Evolutionary conservation across 176 grass and related monocot species (phyloP), one percentile per base, ranked within the genome.

Genomic region (Metroxylon sagu): DNA sequence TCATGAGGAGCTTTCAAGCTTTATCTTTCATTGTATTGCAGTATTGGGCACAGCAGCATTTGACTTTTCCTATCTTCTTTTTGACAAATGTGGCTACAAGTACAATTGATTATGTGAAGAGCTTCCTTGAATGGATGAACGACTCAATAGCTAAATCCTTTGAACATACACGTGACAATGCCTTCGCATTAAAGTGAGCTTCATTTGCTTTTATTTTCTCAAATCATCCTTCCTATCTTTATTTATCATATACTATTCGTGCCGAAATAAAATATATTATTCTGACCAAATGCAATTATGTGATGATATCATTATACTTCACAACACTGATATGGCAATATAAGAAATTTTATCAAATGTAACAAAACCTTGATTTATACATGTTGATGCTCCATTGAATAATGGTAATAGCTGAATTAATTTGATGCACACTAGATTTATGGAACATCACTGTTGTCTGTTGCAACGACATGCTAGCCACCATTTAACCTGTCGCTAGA

Each of bases 101-200:
- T 62, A 88, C 92, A 23, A 12, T 96, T 49, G 92, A 96, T 58
- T 96, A 72, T 80, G 92, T 90, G 53, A 96, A 96, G 81, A 90
- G 92, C 82, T 90, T 96, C 80, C 87, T 96, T 90, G 92, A 96
- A 74, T 96, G 92, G 92, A 96, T 96, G 92, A 82, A 73, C 70
- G 92, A 96, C 71, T 82, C 84, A 4, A 90, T 96, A 48, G 82
- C 86, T 26, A 96, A 90, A 74, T 90, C 84, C 70, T 96, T 96
- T 57, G 92, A 88, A 69, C 73, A 90, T 56, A 80, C 69, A 55
- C 85, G 92, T 67, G 83, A 87, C 57, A 96, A 96, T 66, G 64
- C 92, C 65, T 96, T 96, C 71, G 58, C 85, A 70, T 81, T 96
- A 57, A 90, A 74, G 87, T 96, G 82, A 75, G 69, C 7, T 54